Conservation (phyloP, 164 flowering plant species). For the Akebia trifoliata region DNA sequence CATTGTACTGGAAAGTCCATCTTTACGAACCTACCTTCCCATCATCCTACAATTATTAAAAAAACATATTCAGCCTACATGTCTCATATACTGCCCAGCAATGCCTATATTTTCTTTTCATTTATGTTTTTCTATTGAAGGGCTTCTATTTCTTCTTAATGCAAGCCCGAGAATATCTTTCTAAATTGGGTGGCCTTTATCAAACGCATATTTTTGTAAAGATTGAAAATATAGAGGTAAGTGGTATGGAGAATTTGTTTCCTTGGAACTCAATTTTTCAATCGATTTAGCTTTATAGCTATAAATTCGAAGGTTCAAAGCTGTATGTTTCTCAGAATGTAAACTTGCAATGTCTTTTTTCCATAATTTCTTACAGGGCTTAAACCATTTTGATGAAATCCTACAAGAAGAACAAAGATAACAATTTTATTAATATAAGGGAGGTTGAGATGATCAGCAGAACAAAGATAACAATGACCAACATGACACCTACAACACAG, state of each 20-base stretch:
- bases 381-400: conserved; percentile 70
- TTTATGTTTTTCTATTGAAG: background rate
- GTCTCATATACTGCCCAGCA: background rate
- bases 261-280: background rate
- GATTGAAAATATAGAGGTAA: conserved; percentile 49
- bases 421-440: too few species aligned
- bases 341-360: background rate
- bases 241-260: background rate
- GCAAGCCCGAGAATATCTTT: conserved; percentile 83
- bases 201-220: conserved; percentile 96
- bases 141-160: conserved; percentile 6
- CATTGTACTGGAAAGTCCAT: background rate
- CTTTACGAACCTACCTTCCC: too few species aligned
- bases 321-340: conserved; percentile 15
- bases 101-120: background rate
- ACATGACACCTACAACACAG: too few species aligned
- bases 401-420: conserved; percentile 74
- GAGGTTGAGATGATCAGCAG: too few species aligned
- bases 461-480: too few species aligned
- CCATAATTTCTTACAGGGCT: conserved; percentile 37
- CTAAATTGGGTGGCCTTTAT: conserved; percentile 67
- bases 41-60: too few species aligned
- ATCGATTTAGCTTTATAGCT: background rate
- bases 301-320: background rate
- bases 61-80: background rate